Evolutionary conservation across 495 filamentous ascomycete species (phyloP), one percentile per base, ranked within the genome.

Genomic region (Gamarada debralockiae): DNA sequence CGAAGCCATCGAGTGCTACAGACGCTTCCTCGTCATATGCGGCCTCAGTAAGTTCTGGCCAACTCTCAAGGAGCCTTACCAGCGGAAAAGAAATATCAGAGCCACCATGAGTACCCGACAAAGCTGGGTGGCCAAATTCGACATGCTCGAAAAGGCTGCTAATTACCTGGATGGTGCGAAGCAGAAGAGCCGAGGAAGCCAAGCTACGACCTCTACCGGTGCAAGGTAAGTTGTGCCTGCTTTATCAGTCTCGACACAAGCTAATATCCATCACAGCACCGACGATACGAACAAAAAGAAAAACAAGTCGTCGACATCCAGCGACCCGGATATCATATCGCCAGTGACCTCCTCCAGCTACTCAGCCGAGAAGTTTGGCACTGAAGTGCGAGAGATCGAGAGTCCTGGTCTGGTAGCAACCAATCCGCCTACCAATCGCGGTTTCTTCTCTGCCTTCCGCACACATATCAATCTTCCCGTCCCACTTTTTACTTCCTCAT

Each of bases 1-100:
- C 18, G 92, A 96, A 51, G 88, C 87, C 3, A 67, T 78, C n/a
- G 75, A 76, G 39, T 81, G 86, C 67, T 96, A 97, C 65, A 76
- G 81, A 47, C 63, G 62, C 3, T 73, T 77, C 55, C 69, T 85
- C 3, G 62, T 74, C 24, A 61, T 52, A 10, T 4, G 80, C 17
- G 79, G 82, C 0, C 54, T 87, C 15, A 78, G 69, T 12, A 73
- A 65, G 31, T 52, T 71, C 42, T 75, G 77, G 55, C 75, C 77
- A 4, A 63, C 59, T 34, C 59, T 74, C 13, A 50, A 59, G 20
- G 18, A 48, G 15, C 47, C 52, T 3, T 14, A 41, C 25, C 29
- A 34, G 31, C 18, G 29, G 2, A 36, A 22, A 20, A n/a, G 23
- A 8, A 12, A 22, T 27, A 14, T 10, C 22, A 42, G 21, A n/a